These are phyloP conservation scores for Parafenestella ontariensis DNA, from an alignment of 2,329 filamentous ascomycete genomes.

Conservation along the genomic window DNA sequence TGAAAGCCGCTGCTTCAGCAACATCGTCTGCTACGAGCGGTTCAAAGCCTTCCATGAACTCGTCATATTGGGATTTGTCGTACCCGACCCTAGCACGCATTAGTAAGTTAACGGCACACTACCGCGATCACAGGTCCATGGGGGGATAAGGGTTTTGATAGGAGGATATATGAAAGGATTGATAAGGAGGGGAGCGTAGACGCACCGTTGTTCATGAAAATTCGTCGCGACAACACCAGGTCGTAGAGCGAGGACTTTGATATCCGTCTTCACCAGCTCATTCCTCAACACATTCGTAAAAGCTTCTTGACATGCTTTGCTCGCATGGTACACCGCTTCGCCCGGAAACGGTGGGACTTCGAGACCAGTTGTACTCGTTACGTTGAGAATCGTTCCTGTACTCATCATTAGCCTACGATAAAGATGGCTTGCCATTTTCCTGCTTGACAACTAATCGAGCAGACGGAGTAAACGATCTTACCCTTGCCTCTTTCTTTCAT, in stretches of 20 bases:
- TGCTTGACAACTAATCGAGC: neutral
- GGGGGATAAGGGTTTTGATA: too few relatives aligned
- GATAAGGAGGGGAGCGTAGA: neutral
- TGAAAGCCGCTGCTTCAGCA: slow-evolving; percentile 52
- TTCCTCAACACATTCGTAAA: slow-evolving; percentile 59
- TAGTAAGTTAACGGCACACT: neutral
- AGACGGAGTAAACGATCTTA: neutral
- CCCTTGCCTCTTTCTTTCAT: slow-evolving; percentile 52
- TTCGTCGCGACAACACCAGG: slow-evolving; percentile 59
- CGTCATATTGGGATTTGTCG: slow-evolving; percentile 52
- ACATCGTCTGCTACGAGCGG: slow-evolving; percentile 55
- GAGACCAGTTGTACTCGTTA: slow-evolving; percentile 57
- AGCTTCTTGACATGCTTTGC: slow-evolving; percentile 57
- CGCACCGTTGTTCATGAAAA: slow-evolving; percentile 54
- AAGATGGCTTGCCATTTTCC: neutral
- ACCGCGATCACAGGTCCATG: too few relatives aligned
- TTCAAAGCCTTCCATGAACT: slow-evolving; percentile 56
- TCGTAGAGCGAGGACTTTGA: slow-evolving; percentile 56
- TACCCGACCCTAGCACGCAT: slow-evolving; percentile 44
- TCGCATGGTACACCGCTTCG: slow-evolving; percentile 59
- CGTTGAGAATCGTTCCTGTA: slow-evolving; percentile 55
- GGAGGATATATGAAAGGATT: too few relatives aligned
- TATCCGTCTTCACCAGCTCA: slow-evolving; percentile 56
- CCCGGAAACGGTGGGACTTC: slow-evolving; percentile 59
- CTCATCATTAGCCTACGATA: neutral